Evolutionary conservation across 1,139 yeast species (phyloP).

Genomic region (Geotrichum fermentans): DNA sequence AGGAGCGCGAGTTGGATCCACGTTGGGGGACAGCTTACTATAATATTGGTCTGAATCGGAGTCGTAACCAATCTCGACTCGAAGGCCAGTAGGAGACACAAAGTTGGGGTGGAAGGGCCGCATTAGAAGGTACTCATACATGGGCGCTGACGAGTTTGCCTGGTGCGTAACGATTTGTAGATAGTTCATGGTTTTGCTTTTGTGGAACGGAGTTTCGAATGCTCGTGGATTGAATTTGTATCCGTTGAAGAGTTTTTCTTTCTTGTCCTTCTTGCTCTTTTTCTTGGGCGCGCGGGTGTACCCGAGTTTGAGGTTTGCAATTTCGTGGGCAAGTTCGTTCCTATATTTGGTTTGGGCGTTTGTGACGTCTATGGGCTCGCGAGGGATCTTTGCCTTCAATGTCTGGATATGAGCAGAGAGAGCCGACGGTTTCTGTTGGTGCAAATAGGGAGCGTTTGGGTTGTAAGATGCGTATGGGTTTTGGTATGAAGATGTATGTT

Average conservation of each 20-base stretch:
- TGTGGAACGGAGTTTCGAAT: conserved; percentile 8
- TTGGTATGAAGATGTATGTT: background rate
- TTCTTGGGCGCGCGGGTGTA: background rate
- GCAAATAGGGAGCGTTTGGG: background rate
- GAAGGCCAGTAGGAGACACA: conserved; percentile 7
- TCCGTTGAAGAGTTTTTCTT: background rate
- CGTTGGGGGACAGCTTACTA: background rate
- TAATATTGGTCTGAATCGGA: background rate
- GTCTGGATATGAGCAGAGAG: background rate
- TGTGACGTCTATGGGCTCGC: conserved; percentile 4
- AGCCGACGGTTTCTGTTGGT: background rate
- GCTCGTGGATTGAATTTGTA: conserved; percentile 10
- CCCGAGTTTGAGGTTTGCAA: background rate
- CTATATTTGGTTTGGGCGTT: background rate
- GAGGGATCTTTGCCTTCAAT: background rate
- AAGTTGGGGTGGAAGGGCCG: conserved; percentile 9
- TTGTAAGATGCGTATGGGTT: background rate
- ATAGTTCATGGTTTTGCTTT: conserved; percentile 4
- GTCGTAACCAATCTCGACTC: conserved; percentile 8
- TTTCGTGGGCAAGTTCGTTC: background rate
- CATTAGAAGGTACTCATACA: conserved; percentile 8
- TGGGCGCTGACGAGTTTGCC: background rate
- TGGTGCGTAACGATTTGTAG: conserved; percentile 15
- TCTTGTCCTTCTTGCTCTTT: background rate
- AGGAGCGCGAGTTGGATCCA: conserved; percentile 2